Conservation (phyloP, 371 early-diverging fungal genomes). For the Mortierella polycephala region DNA sequence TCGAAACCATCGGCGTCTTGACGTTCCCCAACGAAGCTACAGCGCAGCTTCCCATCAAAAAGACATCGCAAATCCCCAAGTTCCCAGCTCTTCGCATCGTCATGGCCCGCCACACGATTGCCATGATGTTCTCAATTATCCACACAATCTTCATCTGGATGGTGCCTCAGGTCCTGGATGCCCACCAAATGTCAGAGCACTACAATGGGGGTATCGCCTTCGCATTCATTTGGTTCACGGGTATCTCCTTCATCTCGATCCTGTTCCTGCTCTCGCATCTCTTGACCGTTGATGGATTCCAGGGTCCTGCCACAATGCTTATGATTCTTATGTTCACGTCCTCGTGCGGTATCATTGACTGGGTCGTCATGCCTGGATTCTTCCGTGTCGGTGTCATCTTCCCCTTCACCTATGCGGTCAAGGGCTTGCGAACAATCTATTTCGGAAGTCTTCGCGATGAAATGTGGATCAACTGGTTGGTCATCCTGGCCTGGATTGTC, state of each 20-base stretch:
- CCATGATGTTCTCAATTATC: slow-evolving; percentile 34
- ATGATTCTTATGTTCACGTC: slow-evolving; percentile 55
- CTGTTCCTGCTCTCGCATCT: slow-evolving; percentile 40
- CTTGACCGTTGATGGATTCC: slow-evolving; percentile 54
- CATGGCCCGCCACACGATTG: slow-evolving; percentile 30
- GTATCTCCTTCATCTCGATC: slow-evolving; percentile 42
- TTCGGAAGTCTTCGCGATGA: slow-evolving; percentile 41
- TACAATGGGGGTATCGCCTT: slow-evolving; percentile 47
- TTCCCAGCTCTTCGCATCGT: slow-evolving; percentile 53
- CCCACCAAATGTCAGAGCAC: slow-evolving; percentile 41
- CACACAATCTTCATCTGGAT: slow-evolving; percentile 52
- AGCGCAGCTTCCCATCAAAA: slow-evolving; percentile 3
- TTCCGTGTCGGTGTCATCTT: slow-evolving; percentile 48
- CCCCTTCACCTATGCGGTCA: slow-evolving; percentile 52
- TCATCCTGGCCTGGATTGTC: slow-evolving; percentile 48
- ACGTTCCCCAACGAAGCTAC: slow-evolving; percentile 11
- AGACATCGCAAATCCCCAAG: slow-evolving; percentile 28
- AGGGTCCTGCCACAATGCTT: slow-evolving; percentile 44
- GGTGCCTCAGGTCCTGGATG: slow-evolving; percentile 46
- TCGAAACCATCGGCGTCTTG: slow-evolving; percentile 50
- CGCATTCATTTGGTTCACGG: slow-evolving; percentile 48
- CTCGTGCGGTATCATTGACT: slow-evolving; percentile 48
- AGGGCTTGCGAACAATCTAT: slow-evolving; percentile 43
- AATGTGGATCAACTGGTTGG: slow-evolving; percentile 58
- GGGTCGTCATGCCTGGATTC: slow-evolving; percentile 46